Evolutionary conservation across 306 rosid genomes (phyloP), one percentile per base, ranked within the genome.

Genomic region (Cyamopsis tetragonoloba): DNA sequence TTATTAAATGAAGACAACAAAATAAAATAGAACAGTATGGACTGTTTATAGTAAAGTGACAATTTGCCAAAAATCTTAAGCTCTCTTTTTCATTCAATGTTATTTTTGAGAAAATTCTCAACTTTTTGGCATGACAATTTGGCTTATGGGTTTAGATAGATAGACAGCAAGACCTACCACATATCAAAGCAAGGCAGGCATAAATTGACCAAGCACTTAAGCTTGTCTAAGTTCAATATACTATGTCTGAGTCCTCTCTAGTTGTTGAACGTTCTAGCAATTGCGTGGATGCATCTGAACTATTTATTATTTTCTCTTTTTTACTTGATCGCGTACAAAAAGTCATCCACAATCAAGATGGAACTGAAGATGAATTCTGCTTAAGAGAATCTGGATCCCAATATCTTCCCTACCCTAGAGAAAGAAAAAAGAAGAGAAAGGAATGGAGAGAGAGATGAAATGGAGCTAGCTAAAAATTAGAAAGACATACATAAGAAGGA

Each of bases 51-150:
- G 18, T 23, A 78, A 47, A 80, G 44, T 1, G 61, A 56, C 30
- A 70, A 44, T 14, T n/a, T 1, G 43, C 67, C 53, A 22, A 72
- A 70, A 41, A 22, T 10, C 47, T 17, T 24, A 1, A 46, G 34
- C 67, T 66, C 41, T 71, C 66, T 38, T 60, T 69, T 43, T 67
- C 61, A 72, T 66, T 66, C 26, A 73, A 68, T 66, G 41, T 77
- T 72, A 37, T 67, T 54, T 31, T 37, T 62, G 85, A 67, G 66
- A 53, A 51, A n/a, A 63, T 14, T 68, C 47, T 53, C 46, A 51
- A 12, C n/a, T n/a, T 54, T 64, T 71, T 32, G 12, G 88, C 88
- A 57, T 72, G 35, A 73, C 62, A 74, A 43, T 30, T 51, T 66
- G 72, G 75, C 60, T 66, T 39, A 44, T 61, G 68, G 68, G 48